Conservation (phyloP, 2,329 filamentous ascomycete species). For the Xylogone sp. region DNA sequence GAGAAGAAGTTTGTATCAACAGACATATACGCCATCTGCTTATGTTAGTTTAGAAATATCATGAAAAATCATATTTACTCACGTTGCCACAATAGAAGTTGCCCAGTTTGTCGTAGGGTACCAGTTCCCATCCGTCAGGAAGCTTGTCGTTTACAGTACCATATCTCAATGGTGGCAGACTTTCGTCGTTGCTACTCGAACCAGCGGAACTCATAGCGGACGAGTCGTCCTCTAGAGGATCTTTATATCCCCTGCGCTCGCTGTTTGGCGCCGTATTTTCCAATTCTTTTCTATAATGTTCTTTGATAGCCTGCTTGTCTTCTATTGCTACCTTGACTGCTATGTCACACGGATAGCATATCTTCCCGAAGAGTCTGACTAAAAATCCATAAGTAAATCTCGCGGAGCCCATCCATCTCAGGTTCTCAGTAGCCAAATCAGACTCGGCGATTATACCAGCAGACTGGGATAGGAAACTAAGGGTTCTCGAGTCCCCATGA, state of each 20-base stretch:
- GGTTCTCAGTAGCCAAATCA: slow-evolving; percentile 83
- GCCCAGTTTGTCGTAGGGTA: slow-evolving; percentile 73
- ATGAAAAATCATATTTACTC: slow-evolving; percentile 27
- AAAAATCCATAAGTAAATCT: slow-evolving; percentile 85
- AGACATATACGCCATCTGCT: slow-evolving; percentile 86
- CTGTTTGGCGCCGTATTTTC: slow-evolving; percentile 21
- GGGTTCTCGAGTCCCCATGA: slow-evolving; percentile 66
- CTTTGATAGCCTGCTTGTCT: slow-evolving; percentile 69
- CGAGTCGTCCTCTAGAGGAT: slow-evolving; percentile 28
- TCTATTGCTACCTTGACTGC: slow-evolving; percentile 79
- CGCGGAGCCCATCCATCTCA: slow-evolving; percentile 87
- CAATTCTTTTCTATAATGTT: slow-evolving; percentile 60
- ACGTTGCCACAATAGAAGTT: slow-evolving; percentile 94
- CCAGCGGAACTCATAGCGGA: slow-evolving; percentile 7
- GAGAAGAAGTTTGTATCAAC: slow-evolving; percentile 85
- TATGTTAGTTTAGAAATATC: not conserved
- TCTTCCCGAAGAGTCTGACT: slow-evolving; percentile 70
- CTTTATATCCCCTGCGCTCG: slow-evolving; percentile 24
- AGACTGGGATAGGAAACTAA: slow-evolving; percentile 89
- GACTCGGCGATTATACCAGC: slow-evolving; percentile 87
- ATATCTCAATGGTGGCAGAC: slow-evolving; percentile 71
- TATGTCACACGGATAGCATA: slow-evolving; percentile 83
- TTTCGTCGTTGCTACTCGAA: slow-evolving; percentile 32
- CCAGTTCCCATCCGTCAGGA: slow-evolving; percentile 71
- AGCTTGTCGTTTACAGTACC: slow-evolving; percentile 77